Evolutionary conservation across 805 yeast genomes (phyloP), one percentile per base, ranked within the genome.

Genomic region (Clavispora santaluciae): DNA sequence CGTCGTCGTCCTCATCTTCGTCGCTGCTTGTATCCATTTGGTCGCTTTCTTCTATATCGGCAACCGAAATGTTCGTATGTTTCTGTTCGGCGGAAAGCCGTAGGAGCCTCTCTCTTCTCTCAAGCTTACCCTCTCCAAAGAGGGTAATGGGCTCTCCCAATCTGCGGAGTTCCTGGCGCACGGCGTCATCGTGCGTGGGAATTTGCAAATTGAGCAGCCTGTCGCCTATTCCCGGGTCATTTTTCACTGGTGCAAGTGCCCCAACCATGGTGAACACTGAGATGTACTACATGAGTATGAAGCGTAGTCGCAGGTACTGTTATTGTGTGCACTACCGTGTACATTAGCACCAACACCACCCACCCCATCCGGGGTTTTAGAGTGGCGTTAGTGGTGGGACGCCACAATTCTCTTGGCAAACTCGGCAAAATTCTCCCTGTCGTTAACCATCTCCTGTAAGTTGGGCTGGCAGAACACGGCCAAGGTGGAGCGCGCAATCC

Each of bases 121-220:
- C 81, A 1, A 72, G 75, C 3, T 65, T 70, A 37, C 73, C 81
- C 56, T 88, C 95, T 1, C 80, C 81, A 45, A 69, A 70, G 13
- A 63, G 54, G 0, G 78, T 71, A 15, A 73, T 70, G 4, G 89
- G 87, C 53, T 81, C 80, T 4, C 75, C 76, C 4, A 81, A 49
- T 18, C 56, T 53, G 26, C 77, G 59, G 33, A 88, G 66, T 31
- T 60, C 55, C 10, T 43, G 48, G 35, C 76, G 68, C 6, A 88
- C 93, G 6, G 79, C 81, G 0, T 61, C 76, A 51, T 87, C 95
- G 20, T 71, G 66, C 0, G 87, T 79, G 9, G 95, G 93, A 0
- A 82, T 46, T 31, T 39, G 33, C 9, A 10, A 3, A 10, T 28
- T 12, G 10, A 11, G 22, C 17, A 25, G n/a, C 4, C 23, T 12